Conservation (phyloP, 2,329 filamentous ascomycete species). For the Cercospora sojina region DNA sequence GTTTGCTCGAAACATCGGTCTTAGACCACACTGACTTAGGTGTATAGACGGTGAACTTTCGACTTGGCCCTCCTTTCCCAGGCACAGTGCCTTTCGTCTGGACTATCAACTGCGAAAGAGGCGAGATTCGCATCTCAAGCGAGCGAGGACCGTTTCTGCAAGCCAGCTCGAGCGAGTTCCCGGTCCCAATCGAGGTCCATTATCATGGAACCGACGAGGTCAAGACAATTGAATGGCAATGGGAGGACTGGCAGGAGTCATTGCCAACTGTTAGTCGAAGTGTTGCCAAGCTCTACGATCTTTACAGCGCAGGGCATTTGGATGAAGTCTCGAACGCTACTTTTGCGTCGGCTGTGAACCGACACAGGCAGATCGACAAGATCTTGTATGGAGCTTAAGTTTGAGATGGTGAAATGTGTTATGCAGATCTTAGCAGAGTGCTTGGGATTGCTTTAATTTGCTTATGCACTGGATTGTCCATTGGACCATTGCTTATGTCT, state of each 20-base stretch:
- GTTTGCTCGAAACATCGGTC: neutral
- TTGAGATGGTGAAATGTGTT: neutral
- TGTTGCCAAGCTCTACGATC: conserved; percentile 36
- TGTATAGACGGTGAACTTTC: conserved; percentile 21
- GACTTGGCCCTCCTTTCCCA: conserved; percentile 27
- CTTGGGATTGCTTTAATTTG: neutral
- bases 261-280: conserved; percentile 30
- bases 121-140: conserved; percentile 27
- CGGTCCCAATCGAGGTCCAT: conserved; percentile 34
- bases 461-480: neutral
- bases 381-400: conserved; percentile 14
- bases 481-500: neutral
- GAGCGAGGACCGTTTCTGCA: conserved; percentile 23
- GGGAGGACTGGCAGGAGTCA: conserved; percentile 40
- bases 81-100: conserved; percentile 28
- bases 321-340: conserved; percentile 36
- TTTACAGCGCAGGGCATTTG: conserved; percentile 33
- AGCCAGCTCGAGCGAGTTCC: conserved; percentile 15
- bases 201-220: conserved; percentile 33
- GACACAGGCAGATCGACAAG: conserved; percentile 51
- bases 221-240: conserved; percentile 42
- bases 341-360: conserved; percentile 46
- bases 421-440: neutral
- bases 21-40: neutral
- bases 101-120: conserved; percentile 31